Base-by-base conservation (phyloP, 441 rosid species). In the Populus trichocarpa region DNA sequence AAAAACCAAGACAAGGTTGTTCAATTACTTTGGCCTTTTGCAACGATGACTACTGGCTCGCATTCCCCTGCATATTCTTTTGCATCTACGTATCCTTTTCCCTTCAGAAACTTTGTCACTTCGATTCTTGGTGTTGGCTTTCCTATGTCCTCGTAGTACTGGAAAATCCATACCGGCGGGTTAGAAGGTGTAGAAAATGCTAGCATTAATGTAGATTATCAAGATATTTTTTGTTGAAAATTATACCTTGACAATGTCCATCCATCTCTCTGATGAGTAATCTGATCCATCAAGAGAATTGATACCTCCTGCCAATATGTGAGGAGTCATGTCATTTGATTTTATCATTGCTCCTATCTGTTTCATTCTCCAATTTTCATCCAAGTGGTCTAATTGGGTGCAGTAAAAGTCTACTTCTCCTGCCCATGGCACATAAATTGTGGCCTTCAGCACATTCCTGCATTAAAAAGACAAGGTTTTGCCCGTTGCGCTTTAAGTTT, bases 131-230 rank as follows among this genome's bases (percentile, higher is more conserved):
- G 98, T 16, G 89, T 88, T 10, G 97, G 98, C 84, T 94, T 94
- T 66, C 98, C 98, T 5, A 90, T 86, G 76, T 90, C 97, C 78
- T 90, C 93, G n/a, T 93, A 93, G 80, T 95, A 95, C 98, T 94
- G 82, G 70, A 75, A 61, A 20, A 11, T 38, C 69, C 61, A 63
- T 32, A 18, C 36, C 18, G 71, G 67, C 26, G 30, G 32, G 57
- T 67, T 65, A 67, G 42, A 28, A 57, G 33, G 42, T 30, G 68
- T 8, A 61, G 33, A 6, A 53, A 57, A 25, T 16, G 32, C 14
- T 59, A 5, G 7, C 35, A 18, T 14, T 63, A 12, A 35, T 25
- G 35, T 2, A 53, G 53, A 35, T 9, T 50, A n/a, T 22, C 12
- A 33, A 14, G 50, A 4, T n/a, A 35, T 2, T 14, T 9, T 32